phyloP scores from a whole-genome alignment of 2,329 filamentous ascomycete species.

The Bipolaris oryzae region DNA sequence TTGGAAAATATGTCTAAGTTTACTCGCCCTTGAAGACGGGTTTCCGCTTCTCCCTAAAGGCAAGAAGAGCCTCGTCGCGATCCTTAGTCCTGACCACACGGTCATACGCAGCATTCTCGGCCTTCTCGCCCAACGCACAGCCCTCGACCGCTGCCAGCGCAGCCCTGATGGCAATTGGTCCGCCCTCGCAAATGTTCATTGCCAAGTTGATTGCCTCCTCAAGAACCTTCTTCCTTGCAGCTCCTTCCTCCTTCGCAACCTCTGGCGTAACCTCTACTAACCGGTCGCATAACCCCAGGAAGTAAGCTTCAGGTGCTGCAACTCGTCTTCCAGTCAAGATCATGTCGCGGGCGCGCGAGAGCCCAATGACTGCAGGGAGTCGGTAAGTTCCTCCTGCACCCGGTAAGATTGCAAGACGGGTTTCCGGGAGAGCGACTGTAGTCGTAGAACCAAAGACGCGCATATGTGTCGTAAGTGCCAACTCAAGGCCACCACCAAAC shows the following conservation, averaged over 20 bases:
- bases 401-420: conserved; percentile 89
- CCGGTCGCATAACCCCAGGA: conserved; percentile 87
- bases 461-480: conserved; percentile 87
- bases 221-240: conserved; percentile 71
- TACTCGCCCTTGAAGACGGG: conserved; percentile 66
- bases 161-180: conserved; percentile 79
- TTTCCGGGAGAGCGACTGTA: conserved; percentile 84
- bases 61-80: conserved; percentile 82
- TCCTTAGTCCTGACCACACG: conserved; percentile 84
- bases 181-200: conserved; percentile 85
- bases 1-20: neutral
- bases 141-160: conserved; percentile 78
- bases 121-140: conserved; percentile 68
- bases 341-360: conserved; percentile 82
- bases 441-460: conserved; percentile 84
- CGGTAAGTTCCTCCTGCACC: conserved; percentile 93
- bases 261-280: conserved; percentile 77
- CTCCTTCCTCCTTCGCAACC: conserved; percentile 55
- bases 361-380: conserved; percentile 80
- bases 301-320: conserved; percentile 83
- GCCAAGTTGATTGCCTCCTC: conserved; percentile 80
- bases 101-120: conserved; percentile 88
- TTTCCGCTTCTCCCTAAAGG: conserved; percentile 79
- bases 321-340: conserved; percentile 90
- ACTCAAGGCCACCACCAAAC: conserved; percentile 90